These are phyloP conservation scores for Apiospora malaysiana DNA, from an alignment of 2,329 filamentous ascomycete genomes.

Conservation along the genomic window DNA sequence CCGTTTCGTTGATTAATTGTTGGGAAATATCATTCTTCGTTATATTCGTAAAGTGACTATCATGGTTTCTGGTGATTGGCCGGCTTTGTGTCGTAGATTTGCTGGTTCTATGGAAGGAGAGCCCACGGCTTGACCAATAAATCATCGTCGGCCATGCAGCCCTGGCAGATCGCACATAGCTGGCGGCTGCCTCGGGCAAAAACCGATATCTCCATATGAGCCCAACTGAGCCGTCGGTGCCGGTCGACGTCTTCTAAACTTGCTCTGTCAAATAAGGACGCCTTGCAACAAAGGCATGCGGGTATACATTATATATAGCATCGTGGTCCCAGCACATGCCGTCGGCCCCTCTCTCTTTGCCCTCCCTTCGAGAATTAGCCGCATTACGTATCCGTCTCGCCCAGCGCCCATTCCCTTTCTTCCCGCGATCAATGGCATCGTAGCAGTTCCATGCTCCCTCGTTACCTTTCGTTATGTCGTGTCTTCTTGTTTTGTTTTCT, in stretches of 20 bases:
- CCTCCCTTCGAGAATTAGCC: not conserved
- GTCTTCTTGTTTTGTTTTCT: not conserved
- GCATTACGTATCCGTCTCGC: slow-evolving; percentile 1
- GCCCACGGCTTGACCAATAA: not conserved
- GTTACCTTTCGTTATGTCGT: not conserved
- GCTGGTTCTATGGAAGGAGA: not conserved
- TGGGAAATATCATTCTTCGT: not conserved
- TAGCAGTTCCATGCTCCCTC: not conserved
- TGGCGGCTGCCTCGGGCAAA: not conserved
- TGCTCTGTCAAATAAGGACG: not conserved
- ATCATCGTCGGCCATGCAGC: not conserved
- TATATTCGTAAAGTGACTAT: not conserved
- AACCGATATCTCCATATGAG: not conserved
- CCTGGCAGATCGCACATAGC: not conserved
- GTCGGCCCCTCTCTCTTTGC: not conserved
- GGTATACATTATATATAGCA: not conserved
- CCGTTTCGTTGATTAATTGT: not conserved
- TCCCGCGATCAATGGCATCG: not conserved
- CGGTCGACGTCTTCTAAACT: not conserved
- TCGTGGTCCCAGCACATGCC: not conserved
- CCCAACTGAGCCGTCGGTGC: not conserved
- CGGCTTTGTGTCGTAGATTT: not conserved
- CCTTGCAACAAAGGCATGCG: not conserved
- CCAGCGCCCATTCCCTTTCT: not conserved
- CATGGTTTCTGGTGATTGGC: not conserved